Evolutionary conservation across 768 basidiomycete genomes (phyloP), one percentile per base, ranked within the genome.

Genomic region (Chalciporus piperatus): DNA sequence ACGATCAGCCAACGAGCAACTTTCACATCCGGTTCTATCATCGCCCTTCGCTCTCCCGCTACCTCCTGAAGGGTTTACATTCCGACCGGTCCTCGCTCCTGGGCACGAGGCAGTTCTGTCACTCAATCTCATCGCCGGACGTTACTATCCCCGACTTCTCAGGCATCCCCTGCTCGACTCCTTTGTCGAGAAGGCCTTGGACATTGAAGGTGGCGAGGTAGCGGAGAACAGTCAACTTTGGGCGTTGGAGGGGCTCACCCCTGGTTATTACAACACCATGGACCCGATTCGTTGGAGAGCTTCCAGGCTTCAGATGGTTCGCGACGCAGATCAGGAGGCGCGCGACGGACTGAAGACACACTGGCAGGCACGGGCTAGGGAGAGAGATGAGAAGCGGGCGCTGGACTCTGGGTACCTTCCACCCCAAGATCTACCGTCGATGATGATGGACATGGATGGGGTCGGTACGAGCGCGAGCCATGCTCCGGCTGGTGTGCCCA

Each of bases 91-190:
- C 50, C 73, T 90, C 13, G 61, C 74, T 2, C 72, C 81, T 7
- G 85, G 79, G 0, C 65, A 79, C 52, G 88, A 92, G 66, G 78
- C 78, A 14, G 78, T 87, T 17, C 56, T 90, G n/a, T 82, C 82
- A 3, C 73, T 92, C 38, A 79, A 82, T 32, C 72, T 90, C 42
- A 75, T 94, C 54, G 82, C 82, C 28, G 92, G 92, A 28, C 76
- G 92, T 49, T 93, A 93, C 65, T 93, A 93, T 63, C 87, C 90
- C 5, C 71, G 76, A 6, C 73, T 93, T 32, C 74, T 91, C 20
- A 62, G 72, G 19, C 87, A 90, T 60, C 87, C 87, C 1, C 71
- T 84, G 32, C 68, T 91, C 17, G 67, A 66, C 12, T 65, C 70
- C 4, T 59, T 58, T 19, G 60, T 87, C 3, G 60, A 70, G 27